These are phyloP conservation scores for Sechiopsis laciniata DNA, from an alignment of 306 rosid species.

Conservation along the genomic window DNA sequence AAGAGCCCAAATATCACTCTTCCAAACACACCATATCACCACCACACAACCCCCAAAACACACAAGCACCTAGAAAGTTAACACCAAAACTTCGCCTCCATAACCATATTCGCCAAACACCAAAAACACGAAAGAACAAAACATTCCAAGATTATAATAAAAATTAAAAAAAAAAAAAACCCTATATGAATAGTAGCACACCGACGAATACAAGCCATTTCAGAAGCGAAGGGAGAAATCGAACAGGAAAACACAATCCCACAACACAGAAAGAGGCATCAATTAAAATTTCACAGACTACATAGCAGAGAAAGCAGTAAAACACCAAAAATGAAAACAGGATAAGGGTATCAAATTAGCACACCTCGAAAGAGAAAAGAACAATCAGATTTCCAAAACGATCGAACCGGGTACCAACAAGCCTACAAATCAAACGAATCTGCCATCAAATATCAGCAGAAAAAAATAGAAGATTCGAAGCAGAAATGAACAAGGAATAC, in stretches of 20 bases:
- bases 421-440: background rate
- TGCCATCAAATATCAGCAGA: background rate
- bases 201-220: background rate
- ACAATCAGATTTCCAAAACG: background rate
- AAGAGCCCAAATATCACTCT: slow-evolving; percentile 8
- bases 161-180: background rate
- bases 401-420: background rate
- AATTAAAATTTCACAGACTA: background rate
- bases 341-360: background rate
- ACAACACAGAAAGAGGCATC: background rate
- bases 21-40: background rate
- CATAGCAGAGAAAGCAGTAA: background rate
- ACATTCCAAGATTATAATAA: background rate
- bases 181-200: background rate
- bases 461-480: background rate
- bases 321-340: background rate
- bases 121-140: background rate
- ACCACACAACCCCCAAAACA: slow-evolving; percentile 8
- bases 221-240: background rate
- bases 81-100: background rate
- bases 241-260: background rate
- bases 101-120: background rate
- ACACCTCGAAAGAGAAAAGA: background rate
- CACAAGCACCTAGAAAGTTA: background rate
- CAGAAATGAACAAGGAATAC: background rate